Percentiles rank a stretch among this genome's conserved stretches.
Conservation (phyloP, 495 filamentous ascomycete genomes). For the Hyaloscypha hepaticicola region DNA sequence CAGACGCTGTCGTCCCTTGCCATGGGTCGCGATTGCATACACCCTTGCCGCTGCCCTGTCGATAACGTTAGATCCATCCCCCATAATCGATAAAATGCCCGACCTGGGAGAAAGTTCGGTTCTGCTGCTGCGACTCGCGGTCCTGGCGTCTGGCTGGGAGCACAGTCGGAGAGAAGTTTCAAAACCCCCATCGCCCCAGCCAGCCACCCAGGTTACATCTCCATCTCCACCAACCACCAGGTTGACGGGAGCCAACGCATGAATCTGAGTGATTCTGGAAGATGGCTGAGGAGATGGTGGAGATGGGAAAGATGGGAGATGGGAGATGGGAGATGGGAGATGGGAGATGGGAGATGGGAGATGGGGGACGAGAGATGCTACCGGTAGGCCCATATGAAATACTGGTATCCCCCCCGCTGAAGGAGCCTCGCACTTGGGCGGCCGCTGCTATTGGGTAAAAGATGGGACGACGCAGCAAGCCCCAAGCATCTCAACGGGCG, state of each 20-base stretch:
- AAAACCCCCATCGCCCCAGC: not conserved
- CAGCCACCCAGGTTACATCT: not conserved
- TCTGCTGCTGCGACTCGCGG: not conserved
- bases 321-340: too few relatives aligned
- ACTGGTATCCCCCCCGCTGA: too few relatives aligned
- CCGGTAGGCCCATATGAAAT: too few relatives aligned
- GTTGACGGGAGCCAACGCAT: not conserved
- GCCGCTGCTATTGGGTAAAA: not conserved
- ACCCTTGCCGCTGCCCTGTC: not conserved
- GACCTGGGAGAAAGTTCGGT: not conserved
- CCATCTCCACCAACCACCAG: not conserved
- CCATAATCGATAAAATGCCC: slow-evolving; percentile 4
- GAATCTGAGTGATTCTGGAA: not conserved
- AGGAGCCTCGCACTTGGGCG: not conserved
- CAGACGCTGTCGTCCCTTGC: not conserved
- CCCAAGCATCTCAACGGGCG: not conserved
- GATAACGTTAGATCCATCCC: not conserved
- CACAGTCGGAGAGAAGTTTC: slow-evolving; percentile 6
- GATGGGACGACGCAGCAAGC: not conserved
- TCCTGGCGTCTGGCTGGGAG: not conserved
- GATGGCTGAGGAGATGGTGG: not conserved
- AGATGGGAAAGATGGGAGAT: too few relatives aligned
- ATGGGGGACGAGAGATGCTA: too few relatives aligned
- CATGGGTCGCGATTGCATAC: not conserved
- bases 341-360: too few relatives aligned